Conservation (phyloP, 2,329 filamentous ascomycete genomes). For the Alternaria triticimaculans region DNA sequence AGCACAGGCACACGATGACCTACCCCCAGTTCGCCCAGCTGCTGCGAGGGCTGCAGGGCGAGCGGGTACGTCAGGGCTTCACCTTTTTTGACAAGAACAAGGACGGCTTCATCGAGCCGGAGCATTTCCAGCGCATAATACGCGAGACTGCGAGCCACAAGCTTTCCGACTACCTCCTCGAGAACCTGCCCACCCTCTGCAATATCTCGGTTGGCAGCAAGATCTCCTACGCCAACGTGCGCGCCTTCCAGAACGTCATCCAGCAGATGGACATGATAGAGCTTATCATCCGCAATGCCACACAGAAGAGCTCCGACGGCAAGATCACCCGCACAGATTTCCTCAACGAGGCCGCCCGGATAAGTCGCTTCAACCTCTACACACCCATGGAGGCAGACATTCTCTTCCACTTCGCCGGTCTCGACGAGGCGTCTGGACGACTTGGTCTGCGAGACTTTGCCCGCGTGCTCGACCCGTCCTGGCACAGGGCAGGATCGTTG, state of each 20-base stretch:
- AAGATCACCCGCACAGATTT: slow-evolving; percentile 96
- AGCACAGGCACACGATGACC: slow-evolving; percentile 87
- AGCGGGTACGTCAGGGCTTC: slow-evolving; percentile 95
- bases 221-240: slow-evolving; percentile 96
- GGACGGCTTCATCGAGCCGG: slow-evolving; percentile 93
- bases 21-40: slow-evolving; percentile 98
- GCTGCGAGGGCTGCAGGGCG: slow-evolving; percentile 93
- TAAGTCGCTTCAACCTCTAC: slow-evolving; percentile 93
- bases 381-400: slow-evolving; percentile 99
- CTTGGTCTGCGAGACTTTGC: slow-evolving; percentile 85
- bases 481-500: slow-evolving; percentile 72
- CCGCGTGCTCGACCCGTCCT: slow-evolving; percentile 93
- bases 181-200: slow-evolving; percentile 90
- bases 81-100: slow-evolving; percentile 87
- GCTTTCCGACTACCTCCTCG: slow-evolving; percentile 92
- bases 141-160: slow-evolving; percentile 92
- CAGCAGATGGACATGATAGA: slow-evolving; percentile 98
- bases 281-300: slow-evolving; percentile 87
- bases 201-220: slow-evolving; percentile 91
- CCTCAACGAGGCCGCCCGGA: slow-evolving; percentile 87
- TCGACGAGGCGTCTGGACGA: slow-evolving; percentile 87
- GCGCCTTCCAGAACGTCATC: slow-evolving; percentile 97
- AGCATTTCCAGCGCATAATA: slow-evolving; percentile 97
- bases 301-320: slow-evolving; percentile 81
- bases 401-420: slow-evolving; percentile 94